Conservation (phyloP, 176 grass and related monocot genomes). For the Bromus sterilis region DNA sequence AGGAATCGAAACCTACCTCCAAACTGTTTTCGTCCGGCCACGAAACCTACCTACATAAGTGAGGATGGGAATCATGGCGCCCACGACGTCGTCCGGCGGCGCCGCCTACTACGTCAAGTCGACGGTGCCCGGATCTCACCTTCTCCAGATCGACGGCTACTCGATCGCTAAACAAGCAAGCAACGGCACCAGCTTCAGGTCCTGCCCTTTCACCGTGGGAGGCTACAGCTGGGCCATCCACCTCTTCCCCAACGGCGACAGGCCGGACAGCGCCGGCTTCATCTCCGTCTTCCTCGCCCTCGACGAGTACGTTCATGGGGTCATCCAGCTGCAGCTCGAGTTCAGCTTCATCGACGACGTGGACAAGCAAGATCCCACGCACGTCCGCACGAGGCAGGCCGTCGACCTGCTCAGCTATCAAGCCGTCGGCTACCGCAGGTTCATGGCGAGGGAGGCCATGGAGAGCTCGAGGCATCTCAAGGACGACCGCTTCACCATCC, state of each 20-base stretch:
- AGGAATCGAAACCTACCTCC: too few species aligned
- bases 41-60: background rate
- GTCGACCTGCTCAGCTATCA: background rate
- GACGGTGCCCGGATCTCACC: background rate
- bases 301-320: background rate
- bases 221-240: background rate
- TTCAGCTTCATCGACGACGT: background rate
- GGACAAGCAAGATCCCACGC: background rate
- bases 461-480: background rate
- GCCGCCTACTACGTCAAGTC: background rate
- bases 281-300: background rate
- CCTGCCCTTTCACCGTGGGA: background rate
- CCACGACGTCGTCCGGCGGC: background rate
- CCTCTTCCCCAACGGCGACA: background rate
- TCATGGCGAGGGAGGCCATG: background rate
- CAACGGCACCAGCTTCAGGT: background rate
- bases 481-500: background rate
- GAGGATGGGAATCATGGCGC: background rate
- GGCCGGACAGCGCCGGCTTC: background rate
- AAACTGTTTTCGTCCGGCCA: too few species aligned
- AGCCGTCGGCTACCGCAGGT: background rate
- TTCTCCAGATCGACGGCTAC: background rate
- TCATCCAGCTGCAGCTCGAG: background rate
- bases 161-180: background rate
- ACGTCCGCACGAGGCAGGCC: background rate